These are phyloP conservation scores for Aquilaria malaccensis DNA, from an alignment of 345 rosid species.

Conservation along the genomic window DNA sequence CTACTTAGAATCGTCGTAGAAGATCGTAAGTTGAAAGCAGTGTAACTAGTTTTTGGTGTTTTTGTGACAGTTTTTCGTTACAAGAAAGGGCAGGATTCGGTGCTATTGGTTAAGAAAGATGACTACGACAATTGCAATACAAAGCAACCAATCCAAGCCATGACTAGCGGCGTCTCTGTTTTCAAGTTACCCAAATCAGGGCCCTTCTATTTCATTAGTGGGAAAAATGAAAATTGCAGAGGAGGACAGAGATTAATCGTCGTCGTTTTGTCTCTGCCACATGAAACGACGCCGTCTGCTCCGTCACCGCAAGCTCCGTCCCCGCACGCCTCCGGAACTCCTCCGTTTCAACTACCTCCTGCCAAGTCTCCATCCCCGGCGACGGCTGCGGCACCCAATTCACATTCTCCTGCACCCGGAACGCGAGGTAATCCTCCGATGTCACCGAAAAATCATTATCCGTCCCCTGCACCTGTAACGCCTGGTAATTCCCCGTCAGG, in stretches of 20 bases:
- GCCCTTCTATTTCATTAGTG: slow-evolving; percentile 55
- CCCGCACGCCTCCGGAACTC: background rate
- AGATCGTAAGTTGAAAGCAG: too few relatives aligned
- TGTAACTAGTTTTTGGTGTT: background rate
- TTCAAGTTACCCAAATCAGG: slow-evolving; percentile 39
- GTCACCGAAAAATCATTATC: too few relatives aligned
- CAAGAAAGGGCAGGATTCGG: slow-evolving; percentile 50
- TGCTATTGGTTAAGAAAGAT: slow-evolving; percentile 41
- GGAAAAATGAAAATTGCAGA: slow-evolving; percentile 35
- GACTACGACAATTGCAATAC: slow-evolving; percentile 47
- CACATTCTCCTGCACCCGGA: background rate
- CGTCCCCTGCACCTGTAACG: too few relatives aligned
- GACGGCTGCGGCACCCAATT: background rate
- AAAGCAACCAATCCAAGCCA: slow-evolving; percentile 21
- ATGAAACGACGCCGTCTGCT: background rate
- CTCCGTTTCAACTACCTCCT: background rate
- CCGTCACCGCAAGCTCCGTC: slow-evolving; percentile 5
- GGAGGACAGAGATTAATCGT: slow-evolving; percentile 52
- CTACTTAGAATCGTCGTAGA: too few relatives aligned
- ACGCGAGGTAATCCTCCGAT: background rate
- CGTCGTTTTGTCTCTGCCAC: slow-evolving; percentile 32
- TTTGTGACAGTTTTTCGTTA: slow-evolving; percentile 35
- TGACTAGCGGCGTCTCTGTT: slow-evolving; percentile 29
- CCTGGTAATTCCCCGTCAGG: too few relatives aligned
- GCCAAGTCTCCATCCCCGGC: slow-evolving; percentile 2